A percentile compares a stretch with the other conserved stretches of the same genome.
These are phyloP conservation scores for Trichocladium uniseriatum DNA, from an alignment of 495 filamentous ascomycete genomes.

Conservation along the genomic window DNA sequence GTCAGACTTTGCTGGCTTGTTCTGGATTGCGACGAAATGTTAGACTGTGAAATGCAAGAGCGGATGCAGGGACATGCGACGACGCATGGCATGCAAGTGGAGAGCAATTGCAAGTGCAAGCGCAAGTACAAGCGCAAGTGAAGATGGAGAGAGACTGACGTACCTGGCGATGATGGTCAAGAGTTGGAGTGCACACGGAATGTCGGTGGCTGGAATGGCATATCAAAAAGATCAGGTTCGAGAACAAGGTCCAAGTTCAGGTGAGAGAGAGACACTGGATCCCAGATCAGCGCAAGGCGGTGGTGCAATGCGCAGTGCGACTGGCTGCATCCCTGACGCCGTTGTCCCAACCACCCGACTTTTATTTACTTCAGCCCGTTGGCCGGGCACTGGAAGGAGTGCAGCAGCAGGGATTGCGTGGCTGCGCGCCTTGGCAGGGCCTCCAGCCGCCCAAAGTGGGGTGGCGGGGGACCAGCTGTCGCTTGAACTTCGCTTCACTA, in stretches of 20 bases:
- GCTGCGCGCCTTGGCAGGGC: conserved; percentile 8
- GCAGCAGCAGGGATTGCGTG: conserved; percentile 3
- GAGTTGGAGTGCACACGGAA: not conserved
- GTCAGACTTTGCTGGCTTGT: too few relatives aligned
- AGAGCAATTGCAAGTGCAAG: too few relatives aligned
- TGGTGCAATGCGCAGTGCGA: not conserved
- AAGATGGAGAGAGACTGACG: not conserved
- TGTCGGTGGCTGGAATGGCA: conserved; percentile 8
- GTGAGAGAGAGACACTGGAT: not conserved
- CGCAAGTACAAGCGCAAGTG: too few relatives aligned
- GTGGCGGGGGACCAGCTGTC: conserved; percentile 5
- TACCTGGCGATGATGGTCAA: not conserved
- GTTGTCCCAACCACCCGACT: conserved; percentile 28
- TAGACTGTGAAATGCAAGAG: too few relatives aligned
- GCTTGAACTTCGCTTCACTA: conserved; percentile 1
- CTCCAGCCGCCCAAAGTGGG: not conserved
- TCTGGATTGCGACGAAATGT: too few relatives aligned
- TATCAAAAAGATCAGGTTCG: not conserved
- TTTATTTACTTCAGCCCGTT: conserved; percentile 29
- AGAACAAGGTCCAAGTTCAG: not conserved
- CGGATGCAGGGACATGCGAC: too few relatives aligned
- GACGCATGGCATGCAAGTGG: too few relatives aligned
- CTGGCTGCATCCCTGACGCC: conserved; percentile 7
- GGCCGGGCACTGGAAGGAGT: conserved; percentile 13
- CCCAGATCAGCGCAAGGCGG: not conserved